Base-by-base conservation (phyloP, 1,284 basidiomycete genomes). In the Ganoderma sp. region DNA sequence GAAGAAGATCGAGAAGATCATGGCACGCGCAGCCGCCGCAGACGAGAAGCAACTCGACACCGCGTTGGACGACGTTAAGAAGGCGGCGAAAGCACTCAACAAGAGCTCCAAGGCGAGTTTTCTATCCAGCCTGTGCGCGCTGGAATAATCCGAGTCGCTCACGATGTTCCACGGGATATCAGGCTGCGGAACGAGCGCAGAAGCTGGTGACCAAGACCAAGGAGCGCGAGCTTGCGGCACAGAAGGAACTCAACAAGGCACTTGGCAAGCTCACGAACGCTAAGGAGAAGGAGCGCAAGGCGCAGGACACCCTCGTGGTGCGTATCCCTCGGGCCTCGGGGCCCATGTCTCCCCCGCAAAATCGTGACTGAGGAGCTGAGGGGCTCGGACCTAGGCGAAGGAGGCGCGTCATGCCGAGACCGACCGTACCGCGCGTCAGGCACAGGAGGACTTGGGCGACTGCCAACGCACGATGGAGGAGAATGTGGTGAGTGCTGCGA, bases 1-100 rank as follows among this genome's bases (percentile, higher is more conserved):
- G 12, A 68, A 69, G 67, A 70, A 66, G 69, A 61, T 73, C 2
- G 69, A 73, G 69, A 73, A 72, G 65, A 60, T 73, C 42, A 60
- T 72, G 54, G 66, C 65, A 8, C n/a, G 61, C 52, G 73, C 70
- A 39, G 70, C 73, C 19, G 64, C 65, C 56, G 59, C 66, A 8
- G 71, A 72, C n/a, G 64, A 72, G 67, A 61, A 68, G 67, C 56
- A 52, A 37, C 59, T 73, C 52, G 61, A 70, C 43, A 65, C 68
- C 60, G 71, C 71, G 25, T 42, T 69, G 17, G 61, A 73, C 57
- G 69, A 70, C 48, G 67, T 73, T 43, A 57, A 66, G 59, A 64
- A 62, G 48, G 73, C 73, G 60, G 70, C 72, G 68, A 72, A 72
- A 59, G 69, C 70, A 19, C 67, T 72, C 32, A 54, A 48, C 43